phyloP scores from a whole-genome alignment of 2,329 filamentous ascomycete species.

The Penicillium rolfsii region DNA sequence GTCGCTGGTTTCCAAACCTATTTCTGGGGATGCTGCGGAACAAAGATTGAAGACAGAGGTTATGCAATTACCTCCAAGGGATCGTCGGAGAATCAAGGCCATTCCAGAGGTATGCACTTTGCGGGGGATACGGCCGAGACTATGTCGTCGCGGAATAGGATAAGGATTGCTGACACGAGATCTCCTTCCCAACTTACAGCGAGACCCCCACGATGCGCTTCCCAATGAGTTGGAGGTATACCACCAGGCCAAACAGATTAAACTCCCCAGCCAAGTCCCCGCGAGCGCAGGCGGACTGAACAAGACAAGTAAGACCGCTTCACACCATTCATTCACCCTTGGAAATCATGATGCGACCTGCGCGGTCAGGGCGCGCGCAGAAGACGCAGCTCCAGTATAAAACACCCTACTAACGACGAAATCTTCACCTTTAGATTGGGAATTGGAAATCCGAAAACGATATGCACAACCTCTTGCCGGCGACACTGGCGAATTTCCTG shows the following conservation, averaged over 20 bases:
- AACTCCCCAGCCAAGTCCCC: constrained; percentile 64
- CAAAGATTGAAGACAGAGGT: constrained; percentile 66
- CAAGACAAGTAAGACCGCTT: constrained; percentile 68
- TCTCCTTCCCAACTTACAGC: constrained; percentile 28
- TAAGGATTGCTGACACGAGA: constrained; percentile 16
- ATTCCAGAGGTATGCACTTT: constrained; percentile 51
- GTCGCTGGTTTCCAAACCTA: constrained; percentile 53
- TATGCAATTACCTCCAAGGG: constrained; percentile 64
- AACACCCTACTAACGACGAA: constrained; percentile 21
- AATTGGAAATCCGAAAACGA: constrained; percentile 66
- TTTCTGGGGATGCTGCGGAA: constrained; percentile 63
- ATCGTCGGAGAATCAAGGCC: constrained; percentile 61
- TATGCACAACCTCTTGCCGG: constrained; percentile 64
- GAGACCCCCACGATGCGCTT: constrained; percentile 38
- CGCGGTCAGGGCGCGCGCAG: constrained; percentile 10
- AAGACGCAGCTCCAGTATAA: neutral
- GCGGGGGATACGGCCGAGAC: neutral
- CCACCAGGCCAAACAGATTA: constrained; percentile 52
- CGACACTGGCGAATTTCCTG: constrained; percentile 67
- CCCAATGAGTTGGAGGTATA: constrained; percentile 48
- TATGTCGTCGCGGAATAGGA: neutral
- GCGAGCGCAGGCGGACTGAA: constrained; percentile 74
- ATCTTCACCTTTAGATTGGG: constrained; percentile 54
- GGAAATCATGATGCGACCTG: constrained; percentile 9
- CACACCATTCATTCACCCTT: neutral